These are phyloP conservation scores for Alternaria ventricosa DNA, from an alignment of 2,329 filamentous ascomycete genomes.

Conservation along the genomic window DNA sequence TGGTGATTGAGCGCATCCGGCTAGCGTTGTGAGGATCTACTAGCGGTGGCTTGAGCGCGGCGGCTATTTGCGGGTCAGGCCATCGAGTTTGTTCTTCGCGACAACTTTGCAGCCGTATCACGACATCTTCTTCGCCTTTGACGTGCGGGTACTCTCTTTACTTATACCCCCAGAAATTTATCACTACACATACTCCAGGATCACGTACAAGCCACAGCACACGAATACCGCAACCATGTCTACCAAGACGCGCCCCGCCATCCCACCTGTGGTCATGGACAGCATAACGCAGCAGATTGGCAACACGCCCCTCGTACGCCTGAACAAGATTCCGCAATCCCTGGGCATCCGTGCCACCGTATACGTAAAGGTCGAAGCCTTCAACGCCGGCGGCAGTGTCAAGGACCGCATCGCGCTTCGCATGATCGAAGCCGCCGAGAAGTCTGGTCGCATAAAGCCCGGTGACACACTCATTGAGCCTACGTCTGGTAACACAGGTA, in stretches of 20 bases:
- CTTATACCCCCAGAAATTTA: not conserved
- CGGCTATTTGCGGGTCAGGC: constrained; percentile 26
- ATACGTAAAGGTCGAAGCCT: constrained; percentile 90
- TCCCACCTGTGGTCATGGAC: constrained; percentile 64
- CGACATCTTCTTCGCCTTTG: not conserved
- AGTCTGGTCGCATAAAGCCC: constrained; percentile 89
- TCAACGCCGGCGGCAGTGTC: constrained; percentile 92
- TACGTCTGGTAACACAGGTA: constrained; percentile 97
- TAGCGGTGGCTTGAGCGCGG: constrained; percentile 12
- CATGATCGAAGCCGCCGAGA: constrained; percentile 97
- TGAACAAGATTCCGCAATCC: constrained; percentile 92
- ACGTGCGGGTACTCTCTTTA: constrained; percentile 7
- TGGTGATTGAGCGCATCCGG: not conserved
- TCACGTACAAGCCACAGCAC: not conserved
- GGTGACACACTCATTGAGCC: constrained; percentile 98
- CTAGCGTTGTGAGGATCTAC: constrained; percentile 10
- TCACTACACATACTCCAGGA: not conserved
- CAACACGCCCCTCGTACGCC: constrained; percentile 90
- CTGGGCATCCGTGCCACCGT: constrained; percentile 88
- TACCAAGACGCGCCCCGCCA: constrained; percentile 56
- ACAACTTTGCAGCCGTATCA: constrained; percentile 6
- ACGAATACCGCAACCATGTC: constrained; percentile 49
- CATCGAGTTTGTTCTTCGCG: constrained; percentile 18
- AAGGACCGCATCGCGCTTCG: constrained; percentile 95
- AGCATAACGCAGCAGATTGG: constrained; percentile 88